Base-by-base conservation (phyloP, 305 asterid species). In the Vinca major region DNA sequence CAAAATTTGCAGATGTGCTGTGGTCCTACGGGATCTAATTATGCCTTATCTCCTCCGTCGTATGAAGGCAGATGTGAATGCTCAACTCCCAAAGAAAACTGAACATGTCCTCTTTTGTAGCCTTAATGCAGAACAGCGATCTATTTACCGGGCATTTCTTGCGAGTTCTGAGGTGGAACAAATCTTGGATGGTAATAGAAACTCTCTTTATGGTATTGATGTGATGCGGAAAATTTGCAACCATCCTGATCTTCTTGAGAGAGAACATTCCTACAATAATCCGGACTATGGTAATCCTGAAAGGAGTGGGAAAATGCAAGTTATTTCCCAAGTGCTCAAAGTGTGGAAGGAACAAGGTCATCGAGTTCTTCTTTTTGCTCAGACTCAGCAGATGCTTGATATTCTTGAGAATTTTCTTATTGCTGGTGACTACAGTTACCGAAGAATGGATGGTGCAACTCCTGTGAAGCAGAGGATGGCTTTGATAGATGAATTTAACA, bases 11-110 rank as follows among this genome's bases (percentile, higher is more conserved):
- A 90, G 98, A 81, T 92, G 98, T 77, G 97, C 98, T 63, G 97
- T 90, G 53, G 95, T 90, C 67, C 83, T 90, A 71, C 98, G 98
- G 72, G 98, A 92, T 82, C 71, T 92, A 80, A 85, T 92, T 84
- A 90, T 92, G 97, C 98, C 98, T 78, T 92, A 92, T 76, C 98
- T 92, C 77, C 90, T 92, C 26, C 92, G 97, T 65, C 89, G 98
- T 71, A 90, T 90, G 98, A 92, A 92, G 82, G 89, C 84, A 41
- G 98, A 90, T 79, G 96, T 92, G 63, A 86, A 87, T 68, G 95
- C 96, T 44, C 90, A 90, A 37, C 97, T 92, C 65, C 75, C 98
- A 17, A 92, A 90, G 80, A 92, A 92, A 84, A 89, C 97, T 49
- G 98, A 92, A 79, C 98, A 92, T 75, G 97, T 92, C 75, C 92